Conservation (phyloP, 495 filamentous ascomycete genomes). For the Hypoxylon fuscum region DNA sequence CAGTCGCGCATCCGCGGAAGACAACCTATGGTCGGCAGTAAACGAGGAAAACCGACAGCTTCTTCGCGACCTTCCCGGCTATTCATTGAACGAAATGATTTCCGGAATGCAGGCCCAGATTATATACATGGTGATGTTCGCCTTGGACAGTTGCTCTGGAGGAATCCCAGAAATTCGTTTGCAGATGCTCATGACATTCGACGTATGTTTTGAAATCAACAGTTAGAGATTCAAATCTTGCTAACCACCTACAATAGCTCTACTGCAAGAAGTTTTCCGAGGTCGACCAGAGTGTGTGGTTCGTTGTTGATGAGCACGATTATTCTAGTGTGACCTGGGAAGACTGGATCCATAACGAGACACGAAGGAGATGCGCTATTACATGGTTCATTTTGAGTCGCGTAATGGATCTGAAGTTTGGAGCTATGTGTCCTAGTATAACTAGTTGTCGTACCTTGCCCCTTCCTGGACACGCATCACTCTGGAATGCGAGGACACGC, state of each 20-base stretch:
- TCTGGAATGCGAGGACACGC: constrained; percentile 37
- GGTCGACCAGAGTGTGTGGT: constrained; percentile 13
- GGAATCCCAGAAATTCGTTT: constrained; percentile 19
- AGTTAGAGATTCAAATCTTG: neutral
- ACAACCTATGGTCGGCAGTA: constrained; percentile 19
- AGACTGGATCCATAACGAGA: constrained; percentile 31
- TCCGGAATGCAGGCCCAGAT: constrained; percentile 24
- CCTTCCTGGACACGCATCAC: constrained; percentile 26
- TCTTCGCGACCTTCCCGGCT: constrained; percentile 7
- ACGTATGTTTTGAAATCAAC: constrained; percentile 10
- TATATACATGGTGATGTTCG: constrained; percentile 27
- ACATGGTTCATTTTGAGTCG: constrained; percentile 40
- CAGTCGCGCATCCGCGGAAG: neutral
- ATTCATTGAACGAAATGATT: constrained; percentile 9
- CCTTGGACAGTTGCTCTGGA: constrained; percentile 9
- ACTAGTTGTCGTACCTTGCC: constrained; percentile 29
- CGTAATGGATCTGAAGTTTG: constrained; percentile 37
- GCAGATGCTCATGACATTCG: constrained; percentile 34
- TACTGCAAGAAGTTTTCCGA: constrained; percentile 20
- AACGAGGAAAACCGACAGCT: constrained; percentile 25
- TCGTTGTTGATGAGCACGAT: constrained; percentile 20
- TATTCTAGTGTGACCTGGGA: constrained; percentile 36
- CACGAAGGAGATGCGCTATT: constrained; percentile 32
- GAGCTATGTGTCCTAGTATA: constrained; percentile 25
- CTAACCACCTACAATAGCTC: constrained; percentile 6